A percentile compares a stretch with the other conserved stretches of the same genome.
These are phyloP conservation scores for Chrysoporthe cubensis DNA, from an alignment of 2,329 filamentous ascomycete genomes.

Conservation along the genomic window DNA sequence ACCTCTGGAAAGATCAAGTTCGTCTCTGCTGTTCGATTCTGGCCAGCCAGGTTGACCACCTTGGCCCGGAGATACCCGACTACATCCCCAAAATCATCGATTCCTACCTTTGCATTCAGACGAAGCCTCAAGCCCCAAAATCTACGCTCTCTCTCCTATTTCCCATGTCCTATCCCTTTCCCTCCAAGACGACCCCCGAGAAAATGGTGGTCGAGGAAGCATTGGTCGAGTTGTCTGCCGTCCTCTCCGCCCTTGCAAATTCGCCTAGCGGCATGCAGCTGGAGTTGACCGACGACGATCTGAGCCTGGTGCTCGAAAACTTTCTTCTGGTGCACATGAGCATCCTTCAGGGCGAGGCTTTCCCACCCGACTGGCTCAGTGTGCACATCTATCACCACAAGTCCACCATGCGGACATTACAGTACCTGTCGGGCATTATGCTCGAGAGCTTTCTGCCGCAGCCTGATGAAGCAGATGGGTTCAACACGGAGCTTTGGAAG, in stretches of 20 bases:
- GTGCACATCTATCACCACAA: constrained; percentile 92
- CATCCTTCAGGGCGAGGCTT: constrained; percentile 86
- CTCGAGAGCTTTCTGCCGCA: constrained; percentile 84
- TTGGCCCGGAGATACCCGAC: constrained; percentile 81
- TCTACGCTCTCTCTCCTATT: constrained; percentile 84
- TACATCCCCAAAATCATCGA: constrained; percentile 91
- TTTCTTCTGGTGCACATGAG: constrained; percentile 85
- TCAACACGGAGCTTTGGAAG: constrained; percentile 94
- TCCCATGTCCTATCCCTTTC: constrained; percentile 88
- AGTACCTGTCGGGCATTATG: constrained; percentile 79
- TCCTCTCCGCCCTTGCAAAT: constrained; percentile 81
- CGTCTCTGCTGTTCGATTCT: constrained; percentile 92
- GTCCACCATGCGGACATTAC: constrained; percentile 82
- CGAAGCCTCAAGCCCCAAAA: constrained; percentile 55
- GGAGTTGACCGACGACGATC: constrained; percentile 74
- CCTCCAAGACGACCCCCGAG: constrained; percentile 68
- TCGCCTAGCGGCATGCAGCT: constrained; percentile 75
- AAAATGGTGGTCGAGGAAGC: constrained; percentile 77
- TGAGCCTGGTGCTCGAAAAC: constrained; percentile 75
- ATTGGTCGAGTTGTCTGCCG: constrained; percentile 83
- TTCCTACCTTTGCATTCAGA: constrained; percentile 79
- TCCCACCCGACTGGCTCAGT: constrained; percentile 88
- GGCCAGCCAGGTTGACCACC: constrained; percentile 78
- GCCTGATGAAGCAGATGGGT: constrained; percentile 87
- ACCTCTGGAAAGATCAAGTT: constrained; percentile 91